Evolutionary conservation across 768 basidiomycete species (phyloP).

Genomic region (Leccinum subtestaceum): DNA sequence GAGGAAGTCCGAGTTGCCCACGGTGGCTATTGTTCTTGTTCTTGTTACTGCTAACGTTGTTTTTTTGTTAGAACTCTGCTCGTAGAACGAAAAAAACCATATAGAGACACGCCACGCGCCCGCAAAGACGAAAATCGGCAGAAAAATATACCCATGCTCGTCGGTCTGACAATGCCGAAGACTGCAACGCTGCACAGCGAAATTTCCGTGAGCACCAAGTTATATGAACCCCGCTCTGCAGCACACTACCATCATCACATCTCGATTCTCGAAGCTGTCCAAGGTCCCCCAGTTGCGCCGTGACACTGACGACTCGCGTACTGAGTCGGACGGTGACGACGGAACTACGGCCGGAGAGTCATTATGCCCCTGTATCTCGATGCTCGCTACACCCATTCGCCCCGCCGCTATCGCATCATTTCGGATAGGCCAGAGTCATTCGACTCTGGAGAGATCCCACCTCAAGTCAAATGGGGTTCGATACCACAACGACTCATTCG

Average conservation of each 20-base stretch:
- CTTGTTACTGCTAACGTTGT: background rate
- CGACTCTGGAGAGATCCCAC: background rate
- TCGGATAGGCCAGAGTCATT: background rate
- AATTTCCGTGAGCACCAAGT: background rate
- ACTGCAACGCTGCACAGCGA: background rate
- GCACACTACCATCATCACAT: background rate
- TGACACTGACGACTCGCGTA: background rate
- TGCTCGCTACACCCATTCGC: background rate
- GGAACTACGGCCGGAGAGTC: background rate
- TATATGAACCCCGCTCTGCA: background rate
- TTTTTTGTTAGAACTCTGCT: background rate
- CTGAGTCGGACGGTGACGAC: background rate
- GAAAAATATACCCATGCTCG: background rate
- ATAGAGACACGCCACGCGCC: background rate
- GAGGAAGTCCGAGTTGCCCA: background rate
- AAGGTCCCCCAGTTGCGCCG: background rate
- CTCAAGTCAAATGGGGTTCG: background rate
- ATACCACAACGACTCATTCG: background rate
- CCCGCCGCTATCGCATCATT: background rate
- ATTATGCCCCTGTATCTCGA: background rate
- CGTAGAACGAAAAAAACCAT: background rate
- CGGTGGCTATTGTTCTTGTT: background rate
- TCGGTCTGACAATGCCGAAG: background rate
- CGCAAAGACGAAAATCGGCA: background rate
- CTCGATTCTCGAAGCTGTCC: background rate